Base-by-base conservation (phyloP, 1,284 basidiomycete genomes). In the Taiwanofungus camphoratus region DNA sequence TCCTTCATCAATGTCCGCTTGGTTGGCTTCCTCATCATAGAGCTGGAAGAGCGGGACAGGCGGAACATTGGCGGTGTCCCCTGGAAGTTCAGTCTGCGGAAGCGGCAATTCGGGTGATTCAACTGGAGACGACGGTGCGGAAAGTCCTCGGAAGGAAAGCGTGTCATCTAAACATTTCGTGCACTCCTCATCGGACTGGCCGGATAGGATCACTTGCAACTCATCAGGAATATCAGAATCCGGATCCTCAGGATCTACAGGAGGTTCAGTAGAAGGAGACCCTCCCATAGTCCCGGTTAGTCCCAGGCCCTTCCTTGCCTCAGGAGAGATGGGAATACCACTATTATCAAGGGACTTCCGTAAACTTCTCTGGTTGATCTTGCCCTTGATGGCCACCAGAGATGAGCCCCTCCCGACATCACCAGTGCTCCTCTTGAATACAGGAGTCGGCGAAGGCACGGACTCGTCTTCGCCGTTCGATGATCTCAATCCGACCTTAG, bases 151-250 rank as follows among this genome's bases (percentile, higher is more conserved):
- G 18, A 62, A 54, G 16, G 50, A 51, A 16, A 54, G 46, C 48
- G 50, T 57, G 31, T 63, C 68, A n/a, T 29, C 26, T n/a, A 29
- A n/a, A 29, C 26, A 29, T 8, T n/a, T 8, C 26, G 8, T n/a
- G n/a, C 26, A 8, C 26, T 29, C 26, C 13, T 61, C 61, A 44
- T 75, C 72, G 16, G 67, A 68, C 44, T 71, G 69, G 13, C 59
- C 62, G 1, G 73, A 68, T n/a, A 88, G 58, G 39, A 88, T 77
- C 13, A 69, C 67, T 49, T 79, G 77, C 36, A 88, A 60, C 58
- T 89, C 86, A 37, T 83, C 74, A 0, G 86, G 84, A 20, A 88
- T 82, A 51, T 89, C 86, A 1, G 78, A 84, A 53, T 87, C 79
- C 0, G 74, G 78, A 55, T 83, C 78, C 8, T 74, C 74, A 3